Evolutionary conservation across 2,329 filamentous ascomycete species (phyloP).

Genomic region (Trichoderma aggressivum): DNA sequence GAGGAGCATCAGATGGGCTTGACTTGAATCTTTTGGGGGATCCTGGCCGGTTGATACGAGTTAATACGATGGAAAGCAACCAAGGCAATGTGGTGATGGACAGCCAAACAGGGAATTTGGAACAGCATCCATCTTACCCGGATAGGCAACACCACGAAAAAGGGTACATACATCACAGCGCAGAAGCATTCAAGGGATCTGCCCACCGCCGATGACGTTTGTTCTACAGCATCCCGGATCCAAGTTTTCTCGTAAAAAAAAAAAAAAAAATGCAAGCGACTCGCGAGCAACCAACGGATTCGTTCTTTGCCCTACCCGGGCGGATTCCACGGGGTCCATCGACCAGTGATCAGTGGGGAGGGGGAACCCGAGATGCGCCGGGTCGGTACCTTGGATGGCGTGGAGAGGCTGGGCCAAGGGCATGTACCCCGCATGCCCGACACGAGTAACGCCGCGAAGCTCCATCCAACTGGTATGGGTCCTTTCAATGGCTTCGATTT

Average conservation of each 20-base stretch:
- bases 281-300: not conserved
- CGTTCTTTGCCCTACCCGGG: not conserved
- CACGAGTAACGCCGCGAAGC: not conserved
- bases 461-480: not conserved
- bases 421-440: slow-evolving; percentile 11
- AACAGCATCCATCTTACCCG: not conserved
- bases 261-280: not conserved
- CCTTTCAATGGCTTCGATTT: not conserved
- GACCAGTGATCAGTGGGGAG: not conserved
- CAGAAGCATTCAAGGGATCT: not conserved
- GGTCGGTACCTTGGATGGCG: not conserved
- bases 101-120: not conserved
- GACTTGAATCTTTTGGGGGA: not conserved
- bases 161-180: no score
- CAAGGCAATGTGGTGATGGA: not conserved
- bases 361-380: not conserved
- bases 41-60: not conserved
- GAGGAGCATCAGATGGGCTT: not conserved
- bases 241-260: not conserved
- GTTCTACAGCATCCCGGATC: not conserved
- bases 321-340: not conserved
- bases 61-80: no score
- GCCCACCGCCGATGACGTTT: not conserved
- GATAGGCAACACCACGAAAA: not conserved
- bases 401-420: not conserved